Evolutionary conservation across 2,329 filamentous ascomycete species (phyloP).

Genomic region (Neophaeococcomyces aloes): DNA sequence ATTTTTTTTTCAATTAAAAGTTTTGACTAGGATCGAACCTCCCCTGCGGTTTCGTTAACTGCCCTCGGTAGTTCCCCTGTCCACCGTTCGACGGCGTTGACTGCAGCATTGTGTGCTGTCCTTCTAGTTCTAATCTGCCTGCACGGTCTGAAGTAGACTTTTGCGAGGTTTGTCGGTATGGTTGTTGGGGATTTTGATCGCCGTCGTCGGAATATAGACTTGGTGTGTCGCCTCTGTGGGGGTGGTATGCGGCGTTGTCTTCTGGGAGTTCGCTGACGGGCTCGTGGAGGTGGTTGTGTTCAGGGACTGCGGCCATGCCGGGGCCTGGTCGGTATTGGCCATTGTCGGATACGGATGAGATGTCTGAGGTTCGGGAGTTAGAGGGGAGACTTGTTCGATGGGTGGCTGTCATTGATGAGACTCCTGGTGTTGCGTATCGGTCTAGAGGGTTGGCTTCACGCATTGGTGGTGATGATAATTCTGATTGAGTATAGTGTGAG

Average conservation of each 20-base stretch:
- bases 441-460: constrained; percentile 4
- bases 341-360: not conserved
- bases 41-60: not conserved
- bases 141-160: not conserved
- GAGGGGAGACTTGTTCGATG: not conserved
- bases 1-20: not conserved
- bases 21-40: constrained; percentile 6
- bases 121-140: not conserved
- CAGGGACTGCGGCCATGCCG: constrained; percentile 3
- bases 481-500: constrained; percentile 14
- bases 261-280: constrained; percentile 1
- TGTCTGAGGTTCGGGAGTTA: constrained; percentile 2
- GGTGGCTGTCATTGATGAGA: not conserved
- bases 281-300: not conserved
- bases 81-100: not conserved
- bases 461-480: constrained; percentile 15
- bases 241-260: not conserved
- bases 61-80: constrained; percentile 2
- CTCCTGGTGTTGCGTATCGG: constrained; percentile 5
- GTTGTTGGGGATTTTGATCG: not conserved
- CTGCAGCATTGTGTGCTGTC: not conserved
- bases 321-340: constrained; percentile 5
- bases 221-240: not conserved
- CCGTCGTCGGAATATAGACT: constrained; percentile 1
- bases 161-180: not conserved